phyloP scores from a whole-genome alignment of 108 stramenopile genomes.

The Cyclotella kingstonii region DNA sequence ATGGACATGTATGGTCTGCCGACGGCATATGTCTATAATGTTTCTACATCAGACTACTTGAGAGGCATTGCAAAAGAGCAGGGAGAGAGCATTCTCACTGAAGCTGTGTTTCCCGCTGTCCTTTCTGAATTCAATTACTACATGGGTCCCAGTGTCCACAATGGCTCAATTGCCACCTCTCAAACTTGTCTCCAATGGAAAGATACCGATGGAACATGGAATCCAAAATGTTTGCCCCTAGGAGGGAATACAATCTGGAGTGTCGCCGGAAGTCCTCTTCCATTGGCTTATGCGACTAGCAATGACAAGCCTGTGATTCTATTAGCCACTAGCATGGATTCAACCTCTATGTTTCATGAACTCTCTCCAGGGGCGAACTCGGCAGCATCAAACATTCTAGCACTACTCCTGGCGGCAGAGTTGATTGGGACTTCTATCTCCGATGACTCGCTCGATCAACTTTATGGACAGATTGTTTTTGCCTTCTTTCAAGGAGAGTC shows the following conservation, averaged over 20 bases:
- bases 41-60: conserved; percentile 47
- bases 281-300: conserved; percentile 8
- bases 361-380: conserved; percentile 70
- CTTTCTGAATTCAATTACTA: conserved; percentile 79
- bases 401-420: conserved; percentile 78
- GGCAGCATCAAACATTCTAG: conserved; percentile 74
- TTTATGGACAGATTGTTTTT: conserved; percentile 70
- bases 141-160: conserved; percentile 69
- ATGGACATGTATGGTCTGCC: conserved; percentile 76
- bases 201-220: conserved; percentile 68
- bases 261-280: conserved; percentile 59
- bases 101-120: conserved; percentile 39
- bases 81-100: conserved; percentile 11
- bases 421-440: conserved; percentile 53
- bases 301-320: conserved; percentile 50
- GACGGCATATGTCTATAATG: conserved; percentile 59
- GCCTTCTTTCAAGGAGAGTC: conserved; percentile 83
- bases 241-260: conserved; percentile 84
- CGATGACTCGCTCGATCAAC: conserved; percentile 56
- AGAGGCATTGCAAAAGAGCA: conserved; percentile 30
- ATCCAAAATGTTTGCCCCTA: conserved; percentile 76
- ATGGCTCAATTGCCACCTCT: conserved; percentile 34
- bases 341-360: conserved; percentile 85
- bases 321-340: conserved; percentile 63
- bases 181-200: conserved; percentile 68